Percentiles rank a stretch among this genome's conserved stretches.
These are phyloP conservation scores for Helicocarpus griseus DNA, from an alignment of 2,329 filamentous ascomycete species.

Conservation along the genomic window DNA sequence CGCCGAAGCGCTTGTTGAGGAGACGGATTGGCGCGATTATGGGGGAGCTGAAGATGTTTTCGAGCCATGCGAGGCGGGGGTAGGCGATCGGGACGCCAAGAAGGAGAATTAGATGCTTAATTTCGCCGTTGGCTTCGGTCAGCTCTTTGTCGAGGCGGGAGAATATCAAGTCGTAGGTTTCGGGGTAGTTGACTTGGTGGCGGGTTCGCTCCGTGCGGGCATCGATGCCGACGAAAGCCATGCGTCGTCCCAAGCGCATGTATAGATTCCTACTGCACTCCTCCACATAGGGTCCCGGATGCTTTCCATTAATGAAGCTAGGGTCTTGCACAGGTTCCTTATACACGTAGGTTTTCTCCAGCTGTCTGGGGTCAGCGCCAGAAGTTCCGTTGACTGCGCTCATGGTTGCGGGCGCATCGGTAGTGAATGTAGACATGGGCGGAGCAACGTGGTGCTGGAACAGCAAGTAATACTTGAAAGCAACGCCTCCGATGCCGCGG, in stretches of 20 bases:
- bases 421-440: constrained; percentile 75
- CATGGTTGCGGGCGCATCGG: constrained; percentile 54
- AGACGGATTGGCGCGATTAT: constrained; percentile 82
- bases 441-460: constrained; percentile 74
- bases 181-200: constrained; percentile 79
- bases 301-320: constrained; percentile 69
- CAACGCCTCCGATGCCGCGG: constrained; percentile 52
- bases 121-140: constrained; percentile 40
- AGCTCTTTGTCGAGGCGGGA: constrained; percentile 45
- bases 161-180: constrained; percentile 55
- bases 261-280: constrained; percentile 53
- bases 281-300: constrained; percentile 59
- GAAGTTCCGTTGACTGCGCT: constrained; percentile 40
- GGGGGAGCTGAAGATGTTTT: constrained; percentile 81
- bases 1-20: constrained; percentile 78
- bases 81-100: constrained; percentile 63
- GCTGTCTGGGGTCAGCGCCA: constrained; percentile 57
- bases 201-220: constrained; percentile 67
- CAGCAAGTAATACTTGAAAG: constrained; percentile 53
- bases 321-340: constrained; percentile 49
- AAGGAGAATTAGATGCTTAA: constrained; percentile 54
- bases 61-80: constrained; percentile 82
- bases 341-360: constrained; percentile 64
- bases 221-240: constrained; percentile 53
- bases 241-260: constrained; percentile 54